Evolutionary conservation across 2,329 filamentous ascomycete genomes (phyloP), one percentile per base, ranked within the genome.

Genomic region (Monosporascus sp.): DNA sequence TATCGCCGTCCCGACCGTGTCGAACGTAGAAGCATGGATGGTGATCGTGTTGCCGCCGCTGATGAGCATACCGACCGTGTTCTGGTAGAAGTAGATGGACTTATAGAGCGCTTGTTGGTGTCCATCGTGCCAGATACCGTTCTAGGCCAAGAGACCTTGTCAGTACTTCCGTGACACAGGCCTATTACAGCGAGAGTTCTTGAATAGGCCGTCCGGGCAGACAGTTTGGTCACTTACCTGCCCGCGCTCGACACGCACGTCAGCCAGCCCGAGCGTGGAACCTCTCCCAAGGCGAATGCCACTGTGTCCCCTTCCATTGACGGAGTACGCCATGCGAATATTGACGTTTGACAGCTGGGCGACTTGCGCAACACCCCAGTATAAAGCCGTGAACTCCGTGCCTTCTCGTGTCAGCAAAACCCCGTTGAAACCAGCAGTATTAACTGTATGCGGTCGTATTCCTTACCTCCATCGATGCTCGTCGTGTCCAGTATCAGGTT

Each of bases 61-160:
- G 41, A 73, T 71, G 14, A 70, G 61, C 62, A 73, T 68, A 35
- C 69, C 74, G 5, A 74, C 61, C 0, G 68, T 72, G 56, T 74
- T 75, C 36, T 73, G 65, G 57, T 62, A 74, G 52, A 76, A 75
- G 58, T 73, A 70, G 25, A 77, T 72, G 55, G 65, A 67, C 63
- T 76, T 76, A 59, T 72, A 75, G 1, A 72, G 59, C 1, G 72
- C 72, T 51, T 76, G 74, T 54, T 76, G 73, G 51, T 76, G 73
- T 5, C 71, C 70, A 54, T 74, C 60, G 49, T 74, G 67, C 67
- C 67, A 71, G 56, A 76, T 72, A 39, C 73, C 73, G 44, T 73
- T 73, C 68, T 70, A 38, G 11, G 31, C 20, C 36, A 24, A 46
- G 38, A 22, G 17, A 22, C 50, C 31, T 14, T 35, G 31, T 35